Evolutionary conservation across 805 yeast species (phyloP).

Genomic region (Teunomyces cretensis): DNA sequence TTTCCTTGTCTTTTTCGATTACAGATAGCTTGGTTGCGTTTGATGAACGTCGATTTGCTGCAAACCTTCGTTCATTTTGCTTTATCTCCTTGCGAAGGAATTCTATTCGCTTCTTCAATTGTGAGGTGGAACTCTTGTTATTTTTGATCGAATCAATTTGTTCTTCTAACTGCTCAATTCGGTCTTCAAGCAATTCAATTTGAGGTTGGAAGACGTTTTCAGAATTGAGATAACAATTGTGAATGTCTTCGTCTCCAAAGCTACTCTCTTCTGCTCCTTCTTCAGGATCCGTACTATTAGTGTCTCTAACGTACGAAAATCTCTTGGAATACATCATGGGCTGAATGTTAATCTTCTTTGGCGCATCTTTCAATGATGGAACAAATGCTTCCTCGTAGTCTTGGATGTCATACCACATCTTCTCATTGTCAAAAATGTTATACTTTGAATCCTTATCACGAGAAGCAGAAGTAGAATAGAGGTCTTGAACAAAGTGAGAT

Average conservation of each 20-base stretch:
- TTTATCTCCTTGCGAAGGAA: constrained; percentile 15
- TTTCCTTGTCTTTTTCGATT: constrained; percentile 3
- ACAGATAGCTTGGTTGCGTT: not conserved
- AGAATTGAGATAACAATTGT: constrained; percentile 27
- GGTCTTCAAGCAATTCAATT: constrained; percentile 21
- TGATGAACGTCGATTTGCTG: not conserved
- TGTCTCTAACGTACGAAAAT: constrained; percentile 67
- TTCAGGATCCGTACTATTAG: constrained; percentile 21
- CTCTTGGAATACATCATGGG: constrained; percentile 70
- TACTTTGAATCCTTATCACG: constrained; percentile 14
- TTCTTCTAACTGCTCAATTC: constrained; percentile 26
- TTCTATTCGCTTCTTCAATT: constrained; percentile 17
- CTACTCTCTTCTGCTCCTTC: constrained; percentile 12
- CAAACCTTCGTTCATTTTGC: not conserved
- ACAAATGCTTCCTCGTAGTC: constrained; percentile 62
- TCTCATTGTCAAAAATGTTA: constrained; percentile 52
- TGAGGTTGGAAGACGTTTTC: constrained; percentile 29
- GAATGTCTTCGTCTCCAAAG: constrained; percentile 29
- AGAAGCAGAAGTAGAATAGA: constrained; percentile 14
- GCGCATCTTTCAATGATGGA: constrained; percentile 33
- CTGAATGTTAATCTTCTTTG: constrained; percentile 46
- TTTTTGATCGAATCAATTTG: constrained; percentile 13
- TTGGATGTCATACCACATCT: constrained; percentile 58
- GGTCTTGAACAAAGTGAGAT: constrained; percentile 42
- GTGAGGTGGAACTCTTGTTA: constrained; percentile 6